Evolutionary conservation across 768 basidiomycete species (phyloP).

Genomic region (Xerocomellus chrysenteron): DNA sequence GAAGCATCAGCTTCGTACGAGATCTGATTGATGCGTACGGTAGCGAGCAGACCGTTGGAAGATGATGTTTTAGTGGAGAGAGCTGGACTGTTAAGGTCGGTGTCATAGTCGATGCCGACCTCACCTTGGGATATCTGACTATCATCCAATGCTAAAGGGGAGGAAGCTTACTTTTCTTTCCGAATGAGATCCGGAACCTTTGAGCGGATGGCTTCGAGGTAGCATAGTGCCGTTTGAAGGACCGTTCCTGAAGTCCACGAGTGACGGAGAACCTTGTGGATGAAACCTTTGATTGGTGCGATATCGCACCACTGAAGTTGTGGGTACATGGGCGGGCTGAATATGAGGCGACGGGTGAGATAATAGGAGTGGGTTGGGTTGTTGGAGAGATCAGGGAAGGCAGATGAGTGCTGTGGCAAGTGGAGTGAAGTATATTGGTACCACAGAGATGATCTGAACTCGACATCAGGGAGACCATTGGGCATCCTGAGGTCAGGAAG

Average conservation of each 20-base stretch:
- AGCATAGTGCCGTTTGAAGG: constrained; percentile 84
- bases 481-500: constrained; percentile 43
- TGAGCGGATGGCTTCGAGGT: constrained; percentile 77
- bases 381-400: constrained; percentile 55
- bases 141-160: constrained; percentile 41
- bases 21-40: constrained; percentile 41
- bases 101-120: constrained; percentile 43
- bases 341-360: constrained; percentile 23
- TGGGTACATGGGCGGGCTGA: constrained; percentile 15
- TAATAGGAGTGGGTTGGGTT: constrained; percentile 35
- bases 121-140: constrained; percentile 43
- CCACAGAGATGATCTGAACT: constrained; percentile 3
- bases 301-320: constrained; percentile 33
- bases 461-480: constrained; percentile 19
- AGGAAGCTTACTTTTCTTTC: constrained; percentile 47
- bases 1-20: constrained; percentile 12
- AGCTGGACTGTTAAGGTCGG: constrained; percentile 28
- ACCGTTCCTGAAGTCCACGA: constrained; percentile 52
- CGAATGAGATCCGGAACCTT: constrained; percentile 63
- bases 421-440: neutral
- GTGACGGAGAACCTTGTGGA: constrained; percentile 80
- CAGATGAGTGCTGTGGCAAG: constrained; percentile 41
- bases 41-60: constrained; percentile 38
- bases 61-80: constrained; percentile 2
- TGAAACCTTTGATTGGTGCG: constrained; percentile 70